Evolutionary conservation across 495 filamentous ascomycete species (phyloP).

Genomic region (Daldinia concentrica): DNA sequence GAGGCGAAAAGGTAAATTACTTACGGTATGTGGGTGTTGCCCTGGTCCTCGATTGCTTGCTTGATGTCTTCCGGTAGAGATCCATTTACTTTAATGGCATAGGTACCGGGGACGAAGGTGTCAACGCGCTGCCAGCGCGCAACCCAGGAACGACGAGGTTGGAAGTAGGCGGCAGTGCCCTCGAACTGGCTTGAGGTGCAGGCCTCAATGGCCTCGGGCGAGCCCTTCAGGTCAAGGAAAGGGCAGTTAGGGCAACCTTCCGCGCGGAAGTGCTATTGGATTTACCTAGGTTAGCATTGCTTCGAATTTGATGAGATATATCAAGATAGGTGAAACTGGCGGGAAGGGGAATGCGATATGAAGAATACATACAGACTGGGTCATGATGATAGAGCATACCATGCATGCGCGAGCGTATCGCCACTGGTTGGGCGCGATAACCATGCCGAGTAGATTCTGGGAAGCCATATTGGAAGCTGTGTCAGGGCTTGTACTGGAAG

Average conservation of each 20-base stretch:
- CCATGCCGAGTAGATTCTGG: not conserved
- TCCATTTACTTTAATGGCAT: conserved; percentile 92
- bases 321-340: not conserved
- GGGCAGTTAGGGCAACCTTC: conserved; percentile 96
- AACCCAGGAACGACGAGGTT: conserved; percentile 85
- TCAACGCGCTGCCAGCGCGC: conserved; percentile 94
- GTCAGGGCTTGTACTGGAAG: not conserved
- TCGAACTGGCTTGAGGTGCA: conserved; percentile 97
- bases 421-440: conserved; percentile 71
- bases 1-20: conserved; percentile 30
- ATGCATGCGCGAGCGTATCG: conserved; percentile 95
- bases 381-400: conserved; percentile 94
- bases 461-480: not conserved
- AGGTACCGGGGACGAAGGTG: conserved; percentile 83
- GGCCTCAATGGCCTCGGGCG: conserved; percentile 81
- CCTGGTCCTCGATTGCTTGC: conserved; percentile 70
- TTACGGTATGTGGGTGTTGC: conserved; percentile 72
- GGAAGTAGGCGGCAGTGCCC: conserved; percentile 81
- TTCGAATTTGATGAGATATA: not conserved
- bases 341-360: not conserved
- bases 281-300: conserved; percentile 1
- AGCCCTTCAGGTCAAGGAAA: conserved; percentile 82
- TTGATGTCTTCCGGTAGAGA: conserved; percentile 70
- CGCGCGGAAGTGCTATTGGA: conserved; percentile 73
- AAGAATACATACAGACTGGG: conserved; percentile 66